Evolutionary conservation across 1,284 basidiomycete species (phyloP), one percentile per base, ranked within the genome.

Genomic region (Cutaneotrichosporon cyanovorans): DNA sequence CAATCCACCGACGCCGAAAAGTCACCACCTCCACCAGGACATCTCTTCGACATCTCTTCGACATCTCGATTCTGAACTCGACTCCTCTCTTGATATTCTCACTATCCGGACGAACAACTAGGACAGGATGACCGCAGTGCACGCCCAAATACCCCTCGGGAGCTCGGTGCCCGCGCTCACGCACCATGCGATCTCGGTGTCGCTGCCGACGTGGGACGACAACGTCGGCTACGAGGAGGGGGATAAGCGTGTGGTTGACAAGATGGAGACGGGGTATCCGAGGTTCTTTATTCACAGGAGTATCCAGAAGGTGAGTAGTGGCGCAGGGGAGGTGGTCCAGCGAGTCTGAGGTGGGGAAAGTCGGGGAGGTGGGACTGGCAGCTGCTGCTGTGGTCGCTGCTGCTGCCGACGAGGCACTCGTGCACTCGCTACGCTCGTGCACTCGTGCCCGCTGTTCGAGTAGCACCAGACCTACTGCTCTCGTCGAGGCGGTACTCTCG

Each of bases 121-220:
- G 8, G 8, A 7, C 25, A 28, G n/a, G 32, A 42, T 39, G 38
- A 45, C 49, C 2, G 34, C 47, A 18, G 34, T 44, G 35, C 53
- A 56, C 10, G 36, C 54, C 7, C 50, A 57, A 22, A 68, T 69
- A 44, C 71, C 73, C 0, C 58, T 76, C n/a, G 74, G 74, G 12
- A 53, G 49, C 11, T 64, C 72, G 3, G 71, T 76, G 12, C 74
- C 74, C 1, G 61, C 70, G 15, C 56, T 67, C 46, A 65, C 73
- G 1, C 78, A 83, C 5, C 95, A 98, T 64, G 95, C 95, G 32
- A 90, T 97, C 52, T 93, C 90, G 1, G 92, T 97, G n/a, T 96
- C 91, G 7, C 77, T 98, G 1, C 95, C 95, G 0, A 88, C 80
- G 16, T 98, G 93, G 93, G 75, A 76, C 42, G 95, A 97, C 71